These are phyloP conservation scores for Glonium stellatum DNA, from an alignment of 495 filamentous ascomycete genomes.

Conservation along the genomic window DNA sequence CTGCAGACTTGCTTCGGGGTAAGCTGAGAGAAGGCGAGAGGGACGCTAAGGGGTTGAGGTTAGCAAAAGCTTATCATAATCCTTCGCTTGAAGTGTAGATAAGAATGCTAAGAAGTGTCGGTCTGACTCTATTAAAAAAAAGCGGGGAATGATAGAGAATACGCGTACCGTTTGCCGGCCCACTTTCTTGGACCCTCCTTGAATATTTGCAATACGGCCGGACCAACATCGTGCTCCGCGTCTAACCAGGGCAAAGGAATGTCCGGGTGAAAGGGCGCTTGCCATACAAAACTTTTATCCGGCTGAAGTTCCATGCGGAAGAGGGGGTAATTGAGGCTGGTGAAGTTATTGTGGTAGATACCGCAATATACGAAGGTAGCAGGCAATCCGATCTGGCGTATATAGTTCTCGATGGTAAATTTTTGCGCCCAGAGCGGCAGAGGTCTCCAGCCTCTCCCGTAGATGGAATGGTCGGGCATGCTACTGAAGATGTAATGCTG, in stretches of 20 bases:
- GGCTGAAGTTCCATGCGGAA: conserved; percentile 83
- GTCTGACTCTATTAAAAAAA: too few species aligned
- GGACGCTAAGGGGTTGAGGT: conserved; percentile 52
- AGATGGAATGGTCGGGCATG: conserved; percentile 85
- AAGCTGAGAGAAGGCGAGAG: conserved; percentile 85
- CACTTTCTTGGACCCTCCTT: conserved; percentile 86
- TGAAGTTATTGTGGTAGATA: conserved; percentile 99
- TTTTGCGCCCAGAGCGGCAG: conserved; percentile 90
- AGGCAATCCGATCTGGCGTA: conserved; percentile 72
- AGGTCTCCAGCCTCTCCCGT: conserved; percentile 66
- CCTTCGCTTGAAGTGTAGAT: background rate
- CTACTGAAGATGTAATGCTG: conserved; percentile 92
- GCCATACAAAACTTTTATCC: conserved; percentile 87
- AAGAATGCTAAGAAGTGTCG: background rate
- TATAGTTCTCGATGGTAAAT: conserved; percentile 83
- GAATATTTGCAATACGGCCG: conserved; percentile 90
- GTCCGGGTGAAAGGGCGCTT: conserved; percentile 86
- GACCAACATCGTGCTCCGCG: conserved; percentile 92
- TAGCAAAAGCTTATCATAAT: conserved; percentile 2
- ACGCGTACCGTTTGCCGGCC: conserved; percentile 65
- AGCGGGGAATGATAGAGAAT: background rate
- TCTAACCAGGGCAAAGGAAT: conserved; percentile 92
- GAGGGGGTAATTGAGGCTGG: conserved; percentile 81
- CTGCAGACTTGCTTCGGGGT: conserved; percentile 75
- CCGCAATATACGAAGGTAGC: conserved; percentile 92